Evolutionary conservation across 2,329 filamentous ascomycete species (phyloP), one percentile per base, ranked within the genome.

Genomic region (Claviceps sp.): DNA sequence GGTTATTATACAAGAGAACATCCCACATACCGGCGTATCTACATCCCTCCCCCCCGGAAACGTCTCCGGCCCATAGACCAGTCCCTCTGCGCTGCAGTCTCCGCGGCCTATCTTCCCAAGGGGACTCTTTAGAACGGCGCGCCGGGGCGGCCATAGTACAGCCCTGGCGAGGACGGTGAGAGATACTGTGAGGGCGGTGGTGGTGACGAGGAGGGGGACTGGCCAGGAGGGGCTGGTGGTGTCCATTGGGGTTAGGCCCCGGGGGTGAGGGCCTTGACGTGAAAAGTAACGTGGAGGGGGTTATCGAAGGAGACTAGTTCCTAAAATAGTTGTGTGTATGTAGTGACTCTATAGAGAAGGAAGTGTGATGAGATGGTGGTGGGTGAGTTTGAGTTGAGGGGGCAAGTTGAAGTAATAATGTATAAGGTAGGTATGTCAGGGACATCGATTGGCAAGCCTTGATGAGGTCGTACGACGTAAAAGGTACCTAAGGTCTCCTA

Each of bases 21-120:
- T 0, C 16, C 24, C 2, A 64, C 71, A 59, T 60, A 79, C 76
- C 3, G 84, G 85, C 4, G 83, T 85, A 3, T 73, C 65, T 16
- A 94, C 82, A 64, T 93, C 85, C 54, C 88, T 76, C 1, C 78
- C 81, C 4, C 87, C 85, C 0, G 84, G 85, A 37, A 91, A 77
- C 42, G 77, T 73, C 63, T 89, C 80, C 4, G 81, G 78, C 14
- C 78, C 79, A 63, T 93, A 89, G 2, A 67, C 62, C 22, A 77
- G 59, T 4, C 63, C 58, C 46, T 63, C 61, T 18, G 69, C 58
- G 54, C 72, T 67, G 13, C 63, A 63, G 44, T 18, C n/a, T 0
- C 26, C 44, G 11, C 2, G 2, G 16, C 62, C 58, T 16, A 66
- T 63, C 20, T 71, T 71, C 52, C 64, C 70, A 37, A 74, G 66